Evolutionary conservation across 805 yeast species (phyloP).

Genomic region (Suhomyces sp.): DNA sequence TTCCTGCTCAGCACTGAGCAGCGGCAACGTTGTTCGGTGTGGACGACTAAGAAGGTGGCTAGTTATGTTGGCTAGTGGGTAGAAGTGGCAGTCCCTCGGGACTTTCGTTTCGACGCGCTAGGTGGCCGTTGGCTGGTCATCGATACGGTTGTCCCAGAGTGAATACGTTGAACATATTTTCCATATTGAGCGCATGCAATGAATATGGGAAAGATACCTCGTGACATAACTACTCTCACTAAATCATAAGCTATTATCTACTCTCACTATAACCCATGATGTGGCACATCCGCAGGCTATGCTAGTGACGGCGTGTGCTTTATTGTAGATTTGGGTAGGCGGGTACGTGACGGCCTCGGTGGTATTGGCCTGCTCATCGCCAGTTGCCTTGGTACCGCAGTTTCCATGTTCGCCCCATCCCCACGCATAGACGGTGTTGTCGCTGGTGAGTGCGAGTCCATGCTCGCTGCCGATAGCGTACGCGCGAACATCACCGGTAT

Average conservation of each 20-base stretch:
- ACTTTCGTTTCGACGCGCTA: not conserved
- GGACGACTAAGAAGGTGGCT: conserved; percentile 14
- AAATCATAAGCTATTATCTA: no score
- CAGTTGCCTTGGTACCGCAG: conserved; percentile 52
- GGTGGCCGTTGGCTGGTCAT: conserved; percentile 13
- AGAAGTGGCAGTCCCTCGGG: not conserved
- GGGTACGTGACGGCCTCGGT: conserved; percentile 32
- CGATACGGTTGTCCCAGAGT: conserved; percentile 65
- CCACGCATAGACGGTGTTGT: conserved; percentile 62
- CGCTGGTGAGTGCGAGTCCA: conserved; percentile 47
- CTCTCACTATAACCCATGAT: conserved; percentile 48
- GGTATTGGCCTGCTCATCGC: not conserved
- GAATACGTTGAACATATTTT: conserved; percentile 72
- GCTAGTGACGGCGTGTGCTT: conserved; percentile 19
- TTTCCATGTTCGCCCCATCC: conserved; percentile 99
- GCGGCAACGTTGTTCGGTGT: conserved; percentile 2
- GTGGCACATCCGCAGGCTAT: conserved; percentile 67
- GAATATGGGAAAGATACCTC: conserved; percentile 75
- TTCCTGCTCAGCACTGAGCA: not conserved
- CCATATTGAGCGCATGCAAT: conserved; percentile 57
- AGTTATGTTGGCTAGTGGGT: conserved; percentile 2
- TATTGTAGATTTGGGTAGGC: conserved; percentile 32
- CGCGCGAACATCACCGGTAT: conserved; percentile 6
- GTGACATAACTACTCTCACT: conserved; percentile 48
- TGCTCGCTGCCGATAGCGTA: conserved; percentile 83